Evolutionary conservation across 306 rosid species (phyloP).

Genomic region (Rubus idaeus): DNA sequence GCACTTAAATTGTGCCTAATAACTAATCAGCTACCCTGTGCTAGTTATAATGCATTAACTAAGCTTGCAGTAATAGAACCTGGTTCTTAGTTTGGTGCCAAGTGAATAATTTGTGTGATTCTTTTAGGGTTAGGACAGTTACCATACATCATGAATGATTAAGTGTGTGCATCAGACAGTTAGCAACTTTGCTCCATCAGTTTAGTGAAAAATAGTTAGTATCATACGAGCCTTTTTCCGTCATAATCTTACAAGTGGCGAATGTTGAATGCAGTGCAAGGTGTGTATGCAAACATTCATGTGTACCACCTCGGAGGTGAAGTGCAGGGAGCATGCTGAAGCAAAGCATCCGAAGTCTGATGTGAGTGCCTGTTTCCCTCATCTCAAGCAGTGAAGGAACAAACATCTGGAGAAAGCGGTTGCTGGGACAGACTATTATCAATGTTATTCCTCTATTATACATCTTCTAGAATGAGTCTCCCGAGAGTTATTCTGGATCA

Average conservation of each 20-base stretch:
- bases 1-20: not conserved
- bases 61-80: not conserved
- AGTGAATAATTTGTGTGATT: not conserved
- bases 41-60: not conserved
- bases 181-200: not conserved
- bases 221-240: not conserved
- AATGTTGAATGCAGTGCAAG: conserved; percentile 48
- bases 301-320: conserved; percentile 63
- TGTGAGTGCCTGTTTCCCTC: conserved; percentile 48
- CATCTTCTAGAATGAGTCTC: conserved; percentile 22
- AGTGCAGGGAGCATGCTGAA: conserved; percentile 71
- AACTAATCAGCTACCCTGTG: not conserved
- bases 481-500: conserved; percentile 5
- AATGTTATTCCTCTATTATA: conserved; percentile 27
- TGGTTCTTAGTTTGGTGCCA: not conserved
- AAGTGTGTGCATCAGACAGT: not conserved
- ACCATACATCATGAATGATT: too few species aligned
- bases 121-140: not conserved
- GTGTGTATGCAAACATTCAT: conserved; percentile 73
- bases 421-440: conserved; percentile 18
- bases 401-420: not conserved
- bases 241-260: not conserved
- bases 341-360: conserved; percentile 71
- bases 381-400: conserved; percentile 45
- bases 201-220: not conserved